Conservation (phyloP, 73 alveolate genomes). For the Symbiodinium pilosum region DNA sequence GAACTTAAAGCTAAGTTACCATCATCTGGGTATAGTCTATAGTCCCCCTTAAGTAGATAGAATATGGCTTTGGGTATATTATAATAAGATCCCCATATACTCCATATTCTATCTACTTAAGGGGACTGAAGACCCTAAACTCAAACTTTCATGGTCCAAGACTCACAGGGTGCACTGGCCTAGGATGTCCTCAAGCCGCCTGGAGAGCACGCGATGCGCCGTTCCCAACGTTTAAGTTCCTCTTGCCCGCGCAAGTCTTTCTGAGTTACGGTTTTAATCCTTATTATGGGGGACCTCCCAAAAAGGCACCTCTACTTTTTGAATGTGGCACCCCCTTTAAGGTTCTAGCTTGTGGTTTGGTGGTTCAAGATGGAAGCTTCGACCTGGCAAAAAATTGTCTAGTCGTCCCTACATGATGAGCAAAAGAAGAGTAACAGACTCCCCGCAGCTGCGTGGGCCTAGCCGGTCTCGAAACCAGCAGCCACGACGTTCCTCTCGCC, state of each 20-base stretch:
- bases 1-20: not conserved
- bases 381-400: no score
- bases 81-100: not conserved
- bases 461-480: not conserved
- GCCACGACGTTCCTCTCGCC: constrained; percentile 20
- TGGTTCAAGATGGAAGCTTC: no score
- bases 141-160: no score
- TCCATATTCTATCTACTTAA: not conserved
- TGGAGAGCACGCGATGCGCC: not conserved
- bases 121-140: no score
- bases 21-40: not conserved
- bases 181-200: not conserved
- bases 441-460: no score
- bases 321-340: no score
- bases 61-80: not conserved
- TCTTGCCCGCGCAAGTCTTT: not conserved
- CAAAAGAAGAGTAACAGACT: no score
- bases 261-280: no score
- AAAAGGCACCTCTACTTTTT: no score
- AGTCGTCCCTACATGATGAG: no score
- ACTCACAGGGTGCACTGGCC: not conserved
- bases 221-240: constrained; percentile 7
- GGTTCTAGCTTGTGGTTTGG: no score
- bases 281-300: not conserved
- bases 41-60: not conserved